Percentiles rank a stretch among this genome's conserved stretches.
phyloP scores from a whole-genome alignment of 2,329 filamentous ascomycete genomes.

The Beauveria asiatica region DNA sequence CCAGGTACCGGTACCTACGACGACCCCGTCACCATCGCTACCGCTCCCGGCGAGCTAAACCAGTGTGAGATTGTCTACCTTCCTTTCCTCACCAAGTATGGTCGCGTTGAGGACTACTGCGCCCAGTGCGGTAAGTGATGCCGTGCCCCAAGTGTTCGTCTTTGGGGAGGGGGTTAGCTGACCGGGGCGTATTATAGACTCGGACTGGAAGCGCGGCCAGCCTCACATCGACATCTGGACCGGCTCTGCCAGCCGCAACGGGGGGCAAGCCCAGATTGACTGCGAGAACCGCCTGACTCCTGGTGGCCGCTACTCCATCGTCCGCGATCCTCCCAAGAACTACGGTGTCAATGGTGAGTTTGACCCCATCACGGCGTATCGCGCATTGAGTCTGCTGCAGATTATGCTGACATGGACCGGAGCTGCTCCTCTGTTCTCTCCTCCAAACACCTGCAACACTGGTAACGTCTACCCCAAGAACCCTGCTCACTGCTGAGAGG shows the following conservation, averaged over 20 bases:
- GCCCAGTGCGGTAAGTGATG: constrained; percentile 14
- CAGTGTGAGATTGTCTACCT: constrained; percentile 17
- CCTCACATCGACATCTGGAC: constrained; percentile 18
- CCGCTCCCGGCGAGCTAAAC: constrained; percentile 16
- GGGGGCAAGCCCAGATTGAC: constrained; percentile 17
- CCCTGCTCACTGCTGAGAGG: constrained; percentile 16
- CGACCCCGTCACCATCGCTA: constrained; percentile 17
- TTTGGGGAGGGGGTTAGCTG: background rate
- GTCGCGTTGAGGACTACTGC: constrained; percentile 15
- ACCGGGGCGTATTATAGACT: background rate
- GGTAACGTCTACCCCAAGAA: constrained; percentile 16
- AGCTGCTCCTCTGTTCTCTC: constrained; percentile 15
- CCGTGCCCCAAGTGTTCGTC: background rate
- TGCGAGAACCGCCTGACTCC: constrained; percentile 16
- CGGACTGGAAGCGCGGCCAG: constrained; percentile 13
- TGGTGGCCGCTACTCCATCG: constrained; percentile 15
- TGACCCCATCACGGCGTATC: background rate
- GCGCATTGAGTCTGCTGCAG: background rate
- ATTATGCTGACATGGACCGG: background rate
- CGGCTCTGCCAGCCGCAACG: constrained; percentile 13
- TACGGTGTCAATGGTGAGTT: constrained; percentile 16
- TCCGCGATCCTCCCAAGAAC: constrained; percentile 17
- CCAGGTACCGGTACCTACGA: constrained; percentile 14
- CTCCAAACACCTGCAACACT: constrained; percentile 18
- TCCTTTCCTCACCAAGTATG: constrained; percentile 17